These are phyloP conservation scores for Mortierella sp. DNA, from an alignment of 371 early-diverging fungal species.

Conservation along the genomic window DNA sequence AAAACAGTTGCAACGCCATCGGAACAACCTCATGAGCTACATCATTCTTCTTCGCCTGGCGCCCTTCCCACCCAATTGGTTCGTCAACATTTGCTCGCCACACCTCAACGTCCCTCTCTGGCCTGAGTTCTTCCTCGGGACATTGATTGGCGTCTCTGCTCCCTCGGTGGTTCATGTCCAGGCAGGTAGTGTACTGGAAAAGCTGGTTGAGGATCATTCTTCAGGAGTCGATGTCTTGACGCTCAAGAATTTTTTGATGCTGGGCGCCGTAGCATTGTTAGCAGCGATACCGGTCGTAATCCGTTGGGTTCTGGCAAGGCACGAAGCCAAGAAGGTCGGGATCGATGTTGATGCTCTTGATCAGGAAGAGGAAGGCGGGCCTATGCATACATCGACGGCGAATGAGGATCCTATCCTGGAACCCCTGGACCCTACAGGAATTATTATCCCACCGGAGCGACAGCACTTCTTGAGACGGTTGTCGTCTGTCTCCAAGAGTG, in stretches of 20 bases:
- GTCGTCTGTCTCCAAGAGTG: slow-evolving; percentile 1
- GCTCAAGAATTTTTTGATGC: slow-evolving; percentile 45
- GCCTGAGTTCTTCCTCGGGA: slow-evolving; percentile 63
- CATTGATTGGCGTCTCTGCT: slow-evolving; percentile 65
- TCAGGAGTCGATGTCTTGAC: slow-evolving; percentile 49
- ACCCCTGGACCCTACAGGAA: slow-evolving; percentile 50
- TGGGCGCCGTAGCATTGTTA: slow-evolving; percentile 38
- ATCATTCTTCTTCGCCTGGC: slow-evolving; percentile 69
- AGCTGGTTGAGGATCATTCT: slow-evolving; percentile 52
- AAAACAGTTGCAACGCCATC: slow-evolving; percentile 65
- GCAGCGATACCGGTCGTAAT: slow-evolving; percentile 47
- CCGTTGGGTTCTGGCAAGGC: slow-evolving; percentile 43
- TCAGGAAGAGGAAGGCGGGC: slow-evolving; percentile 32
- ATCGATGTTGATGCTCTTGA: slow-evolving; percentile 29
- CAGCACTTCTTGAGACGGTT: slow-evolving; percentile 34
- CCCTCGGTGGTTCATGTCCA: slow-evolving; percentile 77
- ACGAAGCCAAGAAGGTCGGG: slow-evolving; percentile 50
- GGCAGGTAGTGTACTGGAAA: slow-evolving; percentile 62
- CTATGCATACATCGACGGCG: background rate
- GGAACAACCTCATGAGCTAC: slow-evolving; percentile 73
- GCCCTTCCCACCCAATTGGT: slow-evolving; percentile 78
- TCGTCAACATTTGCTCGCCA: slow-evolving; percentile 72
- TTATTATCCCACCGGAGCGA: slow-evolving; percentile 48
- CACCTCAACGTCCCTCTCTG: slow-evolving; percentile 73
- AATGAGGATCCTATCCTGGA: slow-evolving; percentile 43